Evolutionary conservation across 768 basidiomycete species (phyloP).

Genomic region (Amanita molliuscula): DNA sequence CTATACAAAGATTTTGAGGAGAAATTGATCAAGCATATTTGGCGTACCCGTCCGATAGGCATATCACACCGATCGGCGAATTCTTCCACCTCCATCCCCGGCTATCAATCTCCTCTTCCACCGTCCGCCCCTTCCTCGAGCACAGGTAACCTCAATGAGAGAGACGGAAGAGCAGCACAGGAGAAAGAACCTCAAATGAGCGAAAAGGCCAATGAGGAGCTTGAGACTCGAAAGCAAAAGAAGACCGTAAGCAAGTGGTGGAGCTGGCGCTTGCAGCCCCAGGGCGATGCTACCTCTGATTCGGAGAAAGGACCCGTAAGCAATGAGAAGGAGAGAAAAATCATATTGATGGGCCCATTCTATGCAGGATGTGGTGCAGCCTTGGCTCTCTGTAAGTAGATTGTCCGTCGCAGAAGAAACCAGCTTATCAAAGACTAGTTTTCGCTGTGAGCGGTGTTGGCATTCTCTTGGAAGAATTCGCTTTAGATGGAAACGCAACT

Average conservation of each 20-base stretch:
- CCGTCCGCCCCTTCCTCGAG: conserved; percentile 5
- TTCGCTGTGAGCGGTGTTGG: conserved; percentile 53
- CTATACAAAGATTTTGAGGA: conserved; percentile 66
- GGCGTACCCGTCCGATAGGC: conserved; percentile 36
- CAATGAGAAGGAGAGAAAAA: conserved; percentile 29
- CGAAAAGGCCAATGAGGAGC: conserved; percentile 11
- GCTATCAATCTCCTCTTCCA: background rate
- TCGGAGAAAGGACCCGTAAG: conserved; percentile 25
- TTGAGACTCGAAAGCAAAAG: conserved; percentile 7
- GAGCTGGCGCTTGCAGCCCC: conserved; percentile 36
- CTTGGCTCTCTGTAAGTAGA: conserved; percentile 44
- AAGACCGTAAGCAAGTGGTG: conserved; percentile 25
- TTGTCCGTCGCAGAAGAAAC: background rate
- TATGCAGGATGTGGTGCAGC: conserved; percentile 63
- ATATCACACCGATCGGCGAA: background rate
- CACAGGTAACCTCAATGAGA: conserved; percentile 25
- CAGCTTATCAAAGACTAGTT: conserved; percentile 19
- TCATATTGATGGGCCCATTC: conserved; percentile 54
- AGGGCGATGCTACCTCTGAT: conserved; percentile 16
- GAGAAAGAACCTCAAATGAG: conserved; percentile 13
- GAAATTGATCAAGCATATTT: conserved; percentile 73
- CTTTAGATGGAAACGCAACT: conserved; percentile 48
- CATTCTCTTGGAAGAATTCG: conserved; percentile 56
- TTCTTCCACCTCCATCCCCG: background rate
- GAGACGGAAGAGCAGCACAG: conserved; percentile 10